phyloP scores from a whole-genome alignment of 208 protist genomes.

The Trypanosoma boissoni region DNA sequence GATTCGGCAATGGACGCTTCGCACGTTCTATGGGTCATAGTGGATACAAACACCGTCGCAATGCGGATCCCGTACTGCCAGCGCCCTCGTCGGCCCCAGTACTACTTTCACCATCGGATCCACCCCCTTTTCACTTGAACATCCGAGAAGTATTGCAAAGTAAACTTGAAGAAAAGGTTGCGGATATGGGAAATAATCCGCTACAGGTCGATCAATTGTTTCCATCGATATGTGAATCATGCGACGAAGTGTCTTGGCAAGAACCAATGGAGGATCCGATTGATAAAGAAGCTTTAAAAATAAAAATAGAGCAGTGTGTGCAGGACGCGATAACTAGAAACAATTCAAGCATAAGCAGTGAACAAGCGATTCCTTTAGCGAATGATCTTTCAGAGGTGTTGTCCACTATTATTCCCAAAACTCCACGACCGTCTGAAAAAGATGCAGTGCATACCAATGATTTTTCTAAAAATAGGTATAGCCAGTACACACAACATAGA shows the following conservation, averaged over 20 bases:
- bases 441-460: background rate
- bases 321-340: background rate
- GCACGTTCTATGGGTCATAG: background rate
- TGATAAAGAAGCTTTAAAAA: background rate
- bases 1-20: slow-evolving; percentile 11
- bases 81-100: no score
- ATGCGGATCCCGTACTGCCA: background rate
- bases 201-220: background rate
- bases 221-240: slow-evolving; percentile 10
- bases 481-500: background rate
- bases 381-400: slow-evolving; percentile 7
- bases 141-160: background rate
- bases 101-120: background rate
- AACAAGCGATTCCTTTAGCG: background rate
- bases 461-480: background rate
- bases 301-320: slow-evolving; percentile 7
- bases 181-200: background rate
- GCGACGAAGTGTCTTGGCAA: slow-evolving; percentile 1
- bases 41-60: background rate
- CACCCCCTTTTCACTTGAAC: background rate
- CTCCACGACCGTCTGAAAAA: background rate
- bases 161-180: background rate
- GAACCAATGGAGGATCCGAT: background rate
- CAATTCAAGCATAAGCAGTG: background rate
- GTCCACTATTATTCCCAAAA: background rate